These are phyloP conservation scores for Teratosphaeria viscida DNA, from an alignment of 2,329 filamentous ascomycete genomes.

Conservation along the genomic window DNA sequence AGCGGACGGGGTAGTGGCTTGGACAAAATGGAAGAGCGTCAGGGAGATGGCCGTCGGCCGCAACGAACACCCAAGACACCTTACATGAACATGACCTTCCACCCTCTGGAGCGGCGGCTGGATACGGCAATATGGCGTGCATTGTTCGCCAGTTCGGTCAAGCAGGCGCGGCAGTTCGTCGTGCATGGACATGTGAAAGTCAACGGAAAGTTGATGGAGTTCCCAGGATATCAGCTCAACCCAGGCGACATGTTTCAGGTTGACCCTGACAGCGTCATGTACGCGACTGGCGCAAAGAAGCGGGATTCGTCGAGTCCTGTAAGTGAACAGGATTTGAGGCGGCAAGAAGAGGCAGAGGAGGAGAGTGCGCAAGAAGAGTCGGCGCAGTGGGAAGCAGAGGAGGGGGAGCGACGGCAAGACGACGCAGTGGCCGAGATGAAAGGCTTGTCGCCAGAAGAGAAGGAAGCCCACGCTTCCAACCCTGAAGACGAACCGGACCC, in stretches of 20 bases:
- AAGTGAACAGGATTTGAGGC: conserved; percentile 13
- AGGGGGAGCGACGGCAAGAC: conserved; percentile 13
- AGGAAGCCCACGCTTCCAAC: conserved; percentile 11
- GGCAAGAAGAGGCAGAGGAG: conserved; percentile 8
- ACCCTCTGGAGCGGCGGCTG: conserved; percentile 77
- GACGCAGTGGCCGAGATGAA: conserved; percentile 11
- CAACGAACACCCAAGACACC: conserved; percentile 49
- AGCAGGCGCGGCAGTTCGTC: conserved; percentile 89
- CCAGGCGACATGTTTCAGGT: conserved; percentile 98
- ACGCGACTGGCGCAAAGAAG: conserved; percentile 62
- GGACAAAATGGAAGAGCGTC: conserved; percentile 27
- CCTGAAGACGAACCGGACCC: conserved; percentile 27
- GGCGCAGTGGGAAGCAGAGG: conserved; percentile 10
- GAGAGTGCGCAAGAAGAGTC: conserved; percentile 1
- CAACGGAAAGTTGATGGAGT: conserved; percentile 94
- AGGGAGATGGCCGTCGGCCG: conserved; percentile 16
- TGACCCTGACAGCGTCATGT: conserved; percentile 77
- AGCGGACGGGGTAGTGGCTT: conserved; percentile 72
- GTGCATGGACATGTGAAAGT: conserved; percentile 89
- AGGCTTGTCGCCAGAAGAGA: conserved; percentile 3
- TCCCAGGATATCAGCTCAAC: conserved; percentile 88
- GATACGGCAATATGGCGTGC: conserved; percentile 93
- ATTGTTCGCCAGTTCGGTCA: conserved; percentile 83
- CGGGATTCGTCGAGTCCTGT: conserved; percentile 19
- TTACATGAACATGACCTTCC: conserved; percentile 94